phyloP scores from a whole-genome alignment of 208 protist genomes.

The Crithidia thermophila region DNA sequence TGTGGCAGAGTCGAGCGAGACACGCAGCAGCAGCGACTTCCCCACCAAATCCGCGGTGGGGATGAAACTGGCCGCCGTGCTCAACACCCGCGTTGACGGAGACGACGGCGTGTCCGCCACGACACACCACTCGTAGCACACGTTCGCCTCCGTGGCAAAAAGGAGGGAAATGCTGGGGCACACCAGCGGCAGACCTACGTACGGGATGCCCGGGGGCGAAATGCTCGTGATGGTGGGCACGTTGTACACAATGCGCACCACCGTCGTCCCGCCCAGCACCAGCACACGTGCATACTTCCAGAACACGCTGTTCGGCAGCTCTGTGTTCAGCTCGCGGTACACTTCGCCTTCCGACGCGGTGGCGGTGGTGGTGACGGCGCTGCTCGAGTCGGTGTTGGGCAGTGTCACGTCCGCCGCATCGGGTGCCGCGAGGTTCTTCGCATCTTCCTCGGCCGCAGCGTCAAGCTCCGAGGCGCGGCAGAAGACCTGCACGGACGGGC shows the following conservation, averaged over 20 bases:
- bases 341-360: background rate
- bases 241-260: conserved; percentile 71
- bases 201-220: conserved; percentile 48
- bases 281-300: conserved; percentile 60
- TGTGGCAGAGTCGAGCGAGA: conserved; percentile 39
- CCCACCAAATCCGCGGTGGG: conserved; percentile 55
- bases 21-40: conserved; percentile 57
- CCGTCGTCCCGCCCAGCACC: conserved; percentile 35
- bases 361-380: conserved; percentile 2
- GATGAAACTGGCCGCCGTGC: conserved; percentile 51
- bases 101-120: background rate
- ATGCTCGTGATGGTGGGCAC: conserved; percentile 77
- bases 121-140: conserved; percentile 80
- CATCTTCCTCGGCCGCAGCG: conserved; percentile 9
- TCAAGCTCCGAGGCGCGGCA: conserved; percentile 26
- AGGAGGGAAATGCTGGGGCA: conserved; percentile 64
- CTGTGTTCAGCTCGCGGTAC: conserved; percentile 50
- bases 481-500: conserved; percentile 54
- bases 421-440: background rate
- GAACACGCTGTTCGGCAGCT: conserved; percentile 59
- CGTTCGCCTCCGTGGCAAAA: conserved; percentile 41
- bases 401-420: background rate
- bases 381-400: background rate
- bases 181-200: conserved; percentile 74
- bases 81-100: conserved; percentile 38